phyloP scores from a whole-genome alignment of 106 monocot species.

The Iris macrosiphon region DNA sequence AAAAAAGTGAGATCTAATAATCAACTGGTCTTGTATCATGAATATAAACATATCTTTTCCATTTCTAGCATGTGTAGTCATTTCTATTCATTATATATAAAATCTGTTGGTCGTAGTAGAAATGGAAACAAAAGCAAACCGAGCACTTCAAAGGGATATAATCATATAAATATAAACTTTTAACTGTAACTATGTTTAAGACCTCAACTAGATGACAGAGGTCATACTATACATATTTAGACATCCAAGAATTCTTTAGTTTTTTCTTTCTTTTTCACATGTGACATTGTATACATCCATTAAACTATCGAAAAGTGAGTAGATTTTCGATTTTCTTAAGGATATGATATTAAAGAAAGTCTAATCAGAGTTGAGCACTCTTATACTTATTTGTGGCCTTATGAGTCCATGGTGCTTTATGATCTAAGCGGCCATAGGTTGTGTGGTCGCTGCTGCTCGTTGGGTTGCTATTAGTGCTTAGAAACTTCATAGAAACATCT shows the following conservation, averaged over 20 bases:
- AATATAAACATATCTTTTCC: neutral
- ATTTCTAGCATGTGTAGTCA: no score
- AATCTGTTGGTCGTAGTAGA: neutral
- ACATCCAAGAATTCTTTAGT: no score
- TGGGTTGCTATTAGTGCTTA: no score
- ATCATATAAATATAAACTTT: no score
- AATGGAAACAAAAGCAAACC: no score
- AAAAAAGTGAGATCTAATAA: neutral
- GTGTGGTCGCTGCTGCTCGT: no score
- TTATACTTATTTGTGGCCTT: neutral
- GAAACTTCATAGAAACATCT: constrained; percentile 1
- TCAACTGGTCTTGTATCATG: neutral
- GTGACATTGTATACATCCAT: neutral
- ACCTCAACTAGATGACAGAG: neutral
- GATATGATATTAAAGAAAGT: neutral
- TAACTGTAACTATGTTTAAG: neutral
- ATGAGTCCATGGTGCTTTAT: neutral
- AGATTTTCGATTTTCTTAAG: no score
- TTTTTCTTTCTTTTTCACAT: neutral
- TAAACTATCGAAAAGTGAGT: neutral
- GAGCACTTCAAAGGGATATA: no score
- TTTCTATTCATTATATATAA: no score
- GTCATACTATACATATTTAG: no score
- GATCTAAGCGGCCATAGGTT: neutral
- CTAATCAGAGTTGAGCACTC: constrained; percentile 1